Evolutionary conservation across 257 asterid species (phyloP).

Genomic region (Plectranthus barbatus): DNA sequence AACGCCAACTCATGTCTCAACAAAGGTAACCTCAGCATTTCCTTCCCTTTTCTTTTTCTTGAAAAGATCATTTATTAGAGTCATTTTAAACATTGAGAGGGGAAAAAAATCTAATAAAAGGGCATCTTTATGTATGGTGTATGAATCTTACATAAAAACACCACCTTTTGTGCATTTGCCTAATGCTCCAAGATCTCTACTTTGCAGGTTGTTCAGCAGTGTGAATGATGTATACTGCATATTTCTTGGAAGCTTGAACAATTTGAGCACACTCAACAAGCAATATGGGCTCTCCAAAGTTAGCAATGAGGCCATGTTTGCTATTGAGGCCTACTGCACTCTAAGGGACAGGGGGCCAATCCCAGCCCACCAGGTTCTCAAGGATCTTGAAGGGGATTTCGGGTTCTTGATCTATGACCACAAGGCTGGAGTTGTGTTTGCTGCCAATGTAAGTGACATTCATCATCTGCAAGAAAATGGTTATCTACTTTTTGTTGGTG

Average conservation of each 20-base stretch:
- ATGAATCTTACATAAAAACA: no score
- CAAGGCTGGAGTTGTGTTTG: slow-evolving; percentile 60
- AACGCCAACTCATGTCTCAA: slow-evolving; percentile 17
- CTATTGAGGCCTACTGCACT: slow-evolving; percentile 85
- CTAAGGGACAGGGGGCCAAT: slow-evolving; percentile 82
- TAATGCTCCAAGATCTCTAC: slow-evolving; percentile 7
- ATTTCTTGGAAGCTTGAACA: slow-evolving; percentile 68
- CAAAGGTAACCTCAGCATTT: slow-evolving; percentile 50
- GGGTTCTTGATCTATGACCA: slow-evolving; percentile 83
- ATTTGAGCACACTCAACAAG: slow-evolving; percentile 57
- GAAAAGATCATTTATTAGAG: no score
- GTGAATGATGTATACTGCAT: slow-evolving; percentile 73
- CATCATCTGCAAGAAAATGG: background rate
- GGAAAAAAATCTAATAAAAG: no score
- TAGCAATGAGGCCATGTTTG: slow-evolving; percentile 66
- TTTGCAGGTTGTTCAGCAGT: slow-evolving; percentile 62
- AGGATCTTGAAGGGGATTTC: slow-evolving; percentile 85
- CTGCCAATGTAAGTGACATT: slow-evolving; percentile 60
- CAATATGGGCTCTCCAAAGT: slow-evolving; percentile 76
- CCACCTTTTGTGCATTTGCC: no score
- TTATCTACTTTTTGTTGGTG: background rate
- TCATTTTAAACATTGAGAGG: no score
- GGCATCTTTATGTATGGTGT: background rate
- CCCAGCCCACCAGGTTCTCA: slow-evolving; percentile 86
- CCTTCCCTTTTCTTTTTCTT: no score